A percentile compares a stretch with the other conserved stretches of the same genome.
Conservation (phyloP, 2,329 filamentous ascomycete genomes). For the Didymella arachidicola region DNA sequence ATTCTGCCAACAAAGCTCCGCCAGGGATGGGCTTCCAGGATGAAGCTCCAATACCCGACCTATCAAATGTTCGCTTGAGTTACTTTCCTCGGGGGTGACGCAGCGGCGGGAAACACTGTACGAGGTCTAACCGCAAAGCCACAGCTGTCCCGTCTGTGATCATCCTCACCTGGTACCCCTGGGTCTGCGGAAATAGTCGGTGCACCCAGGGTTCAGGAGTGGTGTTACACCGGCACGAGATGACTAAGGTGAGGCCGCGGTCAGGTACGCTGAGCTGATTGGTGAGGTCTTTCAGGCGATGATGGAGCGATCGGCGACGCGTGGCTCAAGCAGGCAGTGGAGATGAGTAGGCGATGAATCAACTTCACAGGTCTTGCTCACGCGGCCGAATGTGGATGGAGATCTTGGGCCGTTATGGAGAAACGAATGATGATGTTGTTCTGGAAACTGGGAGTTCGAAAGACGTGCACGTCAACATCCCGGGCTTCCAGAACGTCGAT, state of each 20-base stretch:
- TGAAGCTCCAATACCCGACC: slow-evolving; percentile 14
- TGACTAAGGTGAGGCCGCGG: slow-evolving; percentile 20
- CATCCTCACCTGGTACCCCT: neutral
- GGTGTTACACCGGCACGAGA: slow-evolving; percentile 19
- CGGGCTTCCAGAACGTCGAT: slow-evolving; percentile 9
- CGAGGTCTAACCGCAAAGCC: slow-evolving; percentile 9
- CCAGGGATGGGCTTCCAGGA: slow-evolving; percentile 28
- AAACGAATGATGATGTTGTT: slow-evolving; percentile 4
- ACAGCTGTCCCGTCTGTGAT: slow-evolving; percentile 8
- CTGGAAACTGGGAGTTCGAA: slow-evolving; percentile 16
- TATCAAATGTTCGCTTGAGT: slow-evolving; percentile 23
- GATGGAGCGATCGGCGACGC: slow-evolving; percentile 40
- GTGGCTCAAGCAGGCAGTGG: slow-evolving; percentile 26
- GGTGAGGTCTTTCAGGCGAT: slow-evolving; percentile 33
- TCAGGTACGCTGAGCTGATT: slow-evolving; percentile 47
- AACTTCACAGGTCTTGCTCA: neutral
- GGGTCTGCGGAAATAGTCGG: slow-evolving; percentile 8
- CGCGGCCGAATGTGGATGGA: slow-evolving; percentile 11
- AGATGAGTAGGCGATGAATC: slow-evolving; percentile 11
- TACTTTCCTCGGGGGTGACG: slow-evolving; percentile 35
- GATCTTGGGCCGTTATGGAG: slow-evolving; percentile 11
- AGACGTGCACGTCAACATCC: slow-evolving; percentile 1
- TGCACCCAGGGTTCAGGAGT: slow-evolving; percentile 27
- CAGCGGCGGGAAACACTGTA: slow-evolving; percentile 22
- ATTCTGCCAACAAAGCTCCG: slow-evolving; percentile 27